Evolutionary conservation across 177 flowering plant species (phyloP), one percentile per base, ranked within the genome.

Genomic region (Vitis hybrid): DNA sequence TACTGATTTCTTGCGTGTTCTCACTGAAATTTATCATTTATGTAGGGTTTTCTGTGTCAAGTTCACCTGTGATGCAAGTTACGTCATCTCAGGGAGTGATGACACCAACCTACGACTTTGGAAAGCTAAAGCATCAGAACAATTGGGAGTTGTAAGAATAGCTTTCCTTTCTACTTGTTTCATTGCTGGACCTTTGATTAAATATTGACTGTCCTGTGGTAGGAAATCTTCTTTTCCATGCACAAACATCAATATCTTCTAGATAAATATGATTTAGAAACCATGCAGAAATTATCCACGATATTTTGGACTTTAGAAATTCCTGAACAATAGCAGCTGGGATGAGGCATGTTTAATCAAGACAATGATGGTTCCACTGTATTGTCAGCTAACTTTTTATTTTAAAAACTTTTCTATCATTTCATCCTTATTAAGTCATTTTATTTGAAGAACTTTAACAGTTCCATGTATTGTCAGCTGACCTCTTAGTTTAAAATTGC

Each of bases 81-180:
- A 95, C 69, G 79, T 95, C 19, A 79, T 95, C 46, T 90, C 98
- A 9, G 99, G 99, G 21, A 95, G 99, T 81, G 99, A 93, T 84
- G 99, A 95, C 74, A 87, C 93, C 13, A 95, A 95, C 78, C 85
- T 95, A 50, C 90, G 99, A 65, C 82, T 95, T 21, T 95, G 99
- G 99, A 95, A 95, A 77, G 94, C 99, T 52, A 91, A 88, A 75
- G 98, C 99, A 75, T 95, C 99, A 48, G 97, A 95, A 76, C 97
- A 95, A 71, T 60, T 93, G 79, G 99, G 99, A 78, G 98, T 95
- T 59, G 99, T 94, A 91, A 81, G 95, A 69, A 72, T 54, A 68
- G 60, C 17, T 69, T 24, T 64, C 55, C 49, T 69, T 58, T 49
- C 13, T 46, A 14, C 52, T 19, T 58, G 21, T 11, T 40, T 32